Percentiles rank a stretch among this genome's conserved stretches.
Evolutionary conservation across 1,139 yeast genomes (phyloP).

Genomic region (Yamadazyma conglobata): DNA sequence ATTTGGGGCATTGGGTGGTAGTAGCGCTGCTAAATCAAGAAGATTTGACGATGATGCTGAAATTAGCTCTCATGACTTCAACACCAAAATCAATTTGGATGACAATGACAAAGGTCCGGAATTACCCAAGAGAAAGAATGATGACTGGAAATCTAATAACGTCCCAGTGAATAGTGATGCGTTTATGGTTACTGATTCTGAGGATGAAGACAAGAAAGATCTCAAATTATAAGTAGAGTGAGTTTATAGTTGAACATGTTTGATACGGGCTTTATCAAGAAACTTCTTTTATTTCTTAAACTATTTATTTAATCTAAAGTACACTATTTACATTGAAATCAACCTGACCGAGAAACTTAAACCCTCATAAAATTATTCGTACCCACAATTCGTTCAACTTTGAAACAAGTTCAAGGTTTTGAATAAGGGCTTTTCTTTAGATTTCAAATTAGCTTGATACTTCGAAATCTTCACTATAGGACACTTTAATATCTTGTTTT

Average conservation of each 20-base stretch:
- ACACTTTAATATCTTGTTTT: slow-evolving; percentile 30
- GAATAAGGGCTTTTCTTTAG: slow-evolving; percentile 22
- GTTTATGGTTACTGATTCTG: slow-evolving; percentile 75
- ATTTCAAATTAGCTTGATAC: slow-evolving; percentile 19
- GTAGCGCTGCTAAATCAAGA: slow-evolving; percentile 38
- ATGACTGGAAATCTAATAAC: slow-evolving; percentile 21
- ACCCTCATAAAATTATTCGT: slow-evolving; percentile 1
- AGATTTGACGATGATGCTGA: slow-evolving; percentile 56
- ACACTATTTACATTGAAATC: slow-evolving; percentile 15
- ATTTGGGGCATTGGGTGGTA: slow-evolving; percentile 49
- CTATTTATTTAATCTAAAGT: slow-evolving; percentile 8
- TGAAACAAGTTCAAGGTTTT: slow-evolving; percentile 27
- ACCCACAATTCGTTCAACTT: slow-evolving; percentile 2
- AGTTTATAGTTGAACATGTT: background rate
- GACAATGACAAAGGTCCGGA: slow-evolving; percentile 31
- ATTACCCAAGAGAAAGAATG: slow-evolving; percentile 13
- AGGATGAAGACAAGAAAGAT: slow-evolving; percentile 52
- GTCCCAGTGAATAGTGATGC: slow-evolving; percentile 67
- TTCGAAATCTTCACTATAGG: slow-evolving; percentile 40
- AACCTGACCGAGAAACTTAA: background rate
- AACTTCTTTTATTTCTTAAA: no score
- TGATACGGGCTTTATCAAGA: no score
- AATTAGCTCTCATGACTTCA: slow-evolving; percentile 51
- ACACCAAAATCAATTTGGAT: slow-evolving; percentile 50
- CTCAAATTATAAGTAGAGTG: slow-evolving; percentile 9